Percentiles rank a stretch among this genome's conserved stretches.
Conservation (phyloP, 768 basidiomycete species). For the Xerocomus brunneocitrinus region DNA sequence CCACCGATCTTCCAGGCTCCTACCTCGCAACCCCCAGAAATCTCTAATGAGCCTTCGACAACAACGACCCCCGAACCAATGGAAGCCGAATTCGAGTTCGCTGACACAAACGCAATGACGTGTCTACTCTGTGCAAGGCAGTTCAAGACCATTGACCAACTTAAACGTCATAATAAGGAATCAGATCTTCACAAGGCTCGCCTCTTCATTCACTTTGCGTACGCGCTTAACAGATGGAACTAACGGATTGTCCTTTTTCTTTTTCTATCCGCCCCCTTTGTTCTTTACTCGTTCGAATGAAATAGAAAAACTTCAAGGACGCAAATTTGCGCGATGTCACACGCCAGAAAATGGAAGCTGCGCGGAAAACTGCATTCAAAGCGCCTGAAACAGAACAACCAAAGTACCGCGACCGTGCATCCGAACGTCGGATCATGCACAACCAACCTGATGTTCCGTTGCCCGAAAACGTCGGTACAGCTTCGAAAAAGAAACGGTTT, state of each 20-base stretch:
- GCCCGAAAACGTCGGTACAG: constrained; percentile 41
- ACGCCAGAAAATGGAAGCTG: constrained; percentile 54
- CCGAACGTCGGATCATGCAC: constrained; percentile 84
- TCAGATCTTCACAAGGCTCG: constrained; percentile 94
- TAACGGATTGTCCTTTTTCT: constrained; percentile 28
- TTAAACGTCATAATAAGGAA: constrained; percentile 87
- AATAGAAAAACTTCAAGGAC: constrained; percentile 84
- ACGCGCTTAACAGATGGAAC: constrained; percentile 23
- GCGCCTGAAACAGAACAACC: constrained; percentile 46
- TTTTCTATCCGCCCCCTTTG: constrained; percentile 3
- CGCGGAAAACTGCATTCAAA: constrained; percentile 34
- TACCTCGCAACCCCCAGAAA: constrained; percentile 8
- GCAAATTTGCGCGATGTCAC: constrained; percentile 67
- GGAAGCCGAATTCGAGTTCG: constrained; percentile 76
- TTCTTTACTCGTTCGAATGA: constrained; percentile 1
- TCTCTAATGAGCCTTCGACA: constrained; percentile 22
- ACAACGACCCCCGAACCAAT: constrained; percentile 36
- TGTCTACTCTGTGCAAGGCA: constrained; percentile 92
- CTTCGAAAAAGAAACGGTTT: constrained; percentile 38
- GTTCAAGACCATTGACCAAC: constrained; percentile 83
- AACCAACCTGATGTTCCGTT: constrained; percentile 87
- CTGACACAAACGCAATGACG: constrained; percentile 66
- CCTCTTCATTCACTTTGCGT: constrained; percentile 33
- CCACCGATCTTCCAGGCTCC: constrained; percentile 5
- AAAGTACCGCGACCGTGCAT: constrained; percentile 94